phyloP scores from a whole-genome alignment of 805 yeast genomes.

The Candida yuanshanica region DNA sequence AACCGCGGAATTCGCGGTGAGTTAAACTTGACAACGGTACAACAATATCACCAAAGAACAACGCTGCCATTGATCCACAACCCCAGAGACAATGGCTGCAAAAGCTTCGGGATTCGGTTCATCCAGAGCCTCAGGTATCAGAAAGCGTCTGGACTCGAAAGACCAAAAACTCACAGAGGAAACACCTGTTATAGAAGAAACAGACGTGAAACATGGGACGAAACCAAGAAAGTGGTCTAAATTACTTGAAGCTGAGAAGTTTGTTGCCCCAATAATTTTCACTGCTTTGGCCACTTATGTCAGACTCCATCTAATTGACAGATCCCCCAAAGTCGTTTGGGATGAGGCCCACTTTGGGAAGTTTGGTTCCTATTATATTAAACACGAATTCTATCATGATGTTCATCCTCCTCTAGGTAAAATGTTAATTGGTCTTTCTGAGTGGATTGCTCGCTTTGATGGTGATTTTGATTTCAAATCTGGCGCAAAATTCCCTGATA shows the following conservation, averaged over 20 bases:
- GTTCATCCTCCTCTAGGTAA: conserved; percentile 88
- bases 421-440: conserved; percentile 73
- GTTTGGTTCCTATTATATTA: conserved; percentile 74
- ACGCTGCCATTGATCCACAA: too few species aligned
- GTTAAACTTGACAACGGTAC: too few species aligned
- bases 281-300: conserved; percentile 45
- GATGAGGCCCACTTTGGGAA: conserved; percentile 90
- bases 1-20: too few species aligned
- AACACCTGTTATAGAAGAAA: background rate
- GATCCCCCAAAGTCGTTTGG: conserved; percentile 65
- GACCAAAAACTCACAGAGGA: background rate
- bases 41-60: too few species aligned
- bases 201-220: background rate
- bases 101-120: background rate
- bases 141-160: background rate
- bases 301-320: conserved; percentile 54
- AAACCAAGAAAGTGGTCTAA: background rate
- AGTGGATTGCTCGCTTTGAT: conserved; percentile 76
- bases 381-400: conserved; percentile 78
- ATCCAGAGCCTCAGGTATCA: background rate
- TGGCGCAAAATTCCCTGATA: conserved; percentile 59
- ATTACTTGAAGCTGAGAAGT: conserved; percentile 9
- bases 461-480: conserved; percentile 71
- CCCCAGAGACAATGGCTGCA: background rate
- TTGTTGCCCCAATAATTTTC: conserved; percentile 36